These are phyloP conservation scores for Coniosporium apollinis DNA, from an alignment of 495 filamentous ascomycete species.

Conservation along the genomic window DNA sequence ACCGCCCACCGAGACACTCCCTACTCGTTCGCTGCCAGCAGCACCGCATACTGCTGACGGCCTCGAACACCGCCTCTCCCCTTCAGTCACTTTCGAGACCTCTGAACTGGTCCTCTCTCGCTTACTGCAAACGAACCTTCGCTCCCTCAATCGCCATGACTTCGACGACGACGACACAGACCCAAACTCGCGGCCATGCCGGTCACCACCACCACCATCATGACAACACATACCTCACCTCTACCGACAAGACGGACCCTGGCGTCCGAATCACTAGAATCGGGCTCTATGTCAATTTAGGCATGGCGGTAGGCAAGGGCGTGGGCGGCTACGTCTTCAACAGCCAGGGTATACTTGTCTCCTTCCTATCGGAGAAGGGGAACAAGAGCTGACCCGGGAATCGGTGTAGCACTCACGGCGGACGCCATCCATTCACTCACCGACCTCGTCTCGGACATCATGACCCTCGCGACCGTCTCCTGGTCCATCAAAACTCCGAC, in stretches of 20 bases:
- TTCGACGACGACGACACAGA: conserved; percentile 18
- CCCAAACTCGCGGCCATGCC: conserved; percentile 33
- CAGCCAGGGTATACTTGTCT: conserved; percentile 43
- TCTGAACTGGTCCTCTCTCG: neutral
- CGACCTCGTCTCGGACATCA: conserved; percentile 83
- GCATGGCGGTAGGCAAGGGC: conserved; percentile 87
- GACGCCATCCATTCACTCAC: conserved; percentile 92
- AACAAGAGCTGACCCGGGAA: neutral
- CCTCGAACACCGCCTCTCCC: no score
- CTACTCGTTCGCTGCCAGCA: no score
- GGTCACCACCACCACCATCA: conserved; percentile 48
- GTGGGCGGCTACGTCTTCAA: conserved; percentile 85
- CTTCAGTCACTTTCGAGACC: no score
- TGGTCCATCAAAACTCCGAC: conserved; percentile 77
- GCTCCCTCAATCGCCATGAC: neutral
- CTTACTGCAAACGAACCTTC: neutral
- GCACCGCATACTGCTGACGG: no score
- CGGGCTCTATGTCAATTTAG: conserved; percentile 77
- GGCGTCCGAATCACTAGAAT: conserved; percentile 90
- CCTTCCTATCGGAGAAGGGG: no score
- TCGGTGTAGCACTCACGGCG: conserved; percentile 50
- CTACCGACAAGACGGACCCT: conserved; percentile 76
- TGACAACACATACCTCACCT: conserved; percentile 80
- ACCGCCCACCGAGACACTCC: no score
- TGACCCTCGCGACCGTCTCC: conserved; percentile 83